phyloP scores from a whole-genome alignment of 208 protist species.

The Polymyxa betae region DNA sequence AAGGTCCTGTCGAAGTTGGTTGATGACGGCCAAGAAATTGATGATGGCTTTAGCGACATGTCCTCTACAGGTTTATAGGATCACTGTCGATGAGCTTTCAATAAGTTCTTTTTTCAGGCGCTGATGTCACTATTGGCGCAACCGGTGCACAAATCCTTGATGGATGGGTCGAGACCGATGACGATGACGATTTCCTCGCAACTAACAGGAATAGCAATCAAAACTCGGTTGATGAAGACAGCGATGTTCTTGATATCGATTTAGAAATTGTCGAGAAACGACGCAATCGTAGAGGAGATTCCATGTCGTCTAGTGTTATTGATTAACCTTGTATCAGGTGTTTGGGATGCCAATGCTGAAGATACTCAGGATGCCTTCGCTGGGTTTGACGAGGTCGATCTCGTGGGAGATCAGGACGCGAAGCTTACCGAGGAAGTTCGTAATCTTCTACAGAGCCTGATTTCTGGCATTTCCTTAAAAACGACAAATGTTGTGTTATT shows the following conservation, averaged over 20 bases:
- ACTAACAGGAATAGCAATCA: too few relatives aligned
- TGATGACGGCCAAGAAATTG: too few relatives aligned
- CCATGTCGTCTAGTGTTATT: not conserved
- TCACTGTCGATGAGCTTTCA: not conserved
- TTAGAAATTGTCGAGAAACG: not conserved
- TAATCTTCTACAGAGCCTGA: not conserved
- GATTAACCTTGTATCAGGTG: not conserved
- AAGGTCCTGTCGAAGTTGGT: conserved; percentile 11
- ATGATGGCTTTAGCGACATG: conserved; percentile 4
- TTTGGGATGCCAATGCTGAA: not conserved
- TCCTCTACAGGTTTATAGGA: not conserved
- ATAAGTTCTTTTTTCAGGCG: not conserved
- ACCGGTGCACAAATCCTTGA: not conserved
- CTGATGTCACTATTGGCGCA: not conserved
- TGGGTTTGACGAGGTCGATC: conserved; percentile 8
- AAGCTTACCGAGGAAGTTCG: not conserved
- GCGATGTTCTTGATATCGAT: not conserved
- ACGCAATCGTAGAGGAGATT: not conserved
- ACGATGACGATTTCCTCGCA: not conserved
- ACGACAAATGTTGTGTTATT: not conserved
- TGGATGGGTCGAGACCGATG: not conserved
- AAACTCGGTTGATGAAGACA: not conserved
- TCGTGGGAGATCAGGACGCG: not conserved
- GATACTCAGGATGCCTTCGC: not conserved
- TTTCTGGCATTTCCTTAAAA: not conserved